Conservation (phyloP, 2,329 filamentous ascomycete species). For the Exophiala calicioides region DNA sequence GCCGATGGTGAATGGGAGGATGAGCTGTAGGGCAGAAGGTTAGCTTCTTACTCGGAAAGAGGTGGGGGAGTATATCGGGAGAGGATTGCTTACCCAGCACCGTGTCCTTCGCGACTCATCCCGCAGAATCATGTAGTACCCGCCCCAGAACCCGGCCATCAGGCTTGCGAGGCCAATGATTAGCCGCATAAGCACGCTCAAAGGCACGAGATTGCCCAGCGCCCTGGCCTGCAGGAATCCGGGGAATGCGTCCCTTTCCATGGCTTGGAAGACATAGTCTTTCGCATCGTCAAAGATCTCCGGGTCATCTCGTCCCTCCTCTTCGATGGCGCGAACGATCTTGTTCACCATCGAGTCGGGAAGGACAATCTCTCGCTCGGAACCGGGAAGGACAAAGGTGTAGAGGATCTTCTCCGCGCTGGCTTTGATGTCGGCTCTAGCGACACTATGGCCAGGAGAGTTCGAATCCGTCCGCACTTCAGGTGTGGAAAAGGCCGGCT, state of each 20-base stretch:
- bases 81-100: conserved; percentile 68
- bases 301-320: conserved; percentile 87
- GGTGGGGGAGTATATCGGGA: background rate
- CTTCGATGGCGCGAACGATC: conserved; percentile 85
- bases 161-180: conserved; percentile 82
- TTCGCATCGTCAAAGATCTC: conserved; percentile 97
- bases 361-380: conserved; percentile 92
- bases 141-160: conserved; percentile 92
- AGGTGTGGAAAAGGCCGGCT: conserved; percentile 62
- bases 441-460: conserved; percentile 79
- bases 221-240: conserved; percentile 95
- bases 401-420: conserved; percentile 99
- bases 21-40: conserved; percentile 55
- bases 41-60: no score
- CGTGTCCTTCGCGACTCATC: conserved; percentile 71
- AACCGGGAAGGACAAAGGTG: conserved; percentile 90
- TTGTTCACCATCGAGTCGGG: conserved; percentile 83
- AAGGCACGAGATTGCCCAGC: conserved; percentile 89
- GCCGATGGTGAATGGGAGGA: conserved; percentile 88
- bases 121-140: conserved; percentile 89
- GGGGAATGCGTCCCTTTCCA: conserved; percentile 99
- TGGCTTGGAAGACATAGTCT: conserved; percentile 98
- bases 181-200: conserved; percentile 81
- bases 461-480: conserved; percentile 72
- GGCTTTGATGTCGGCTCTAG: conserved; percentile 84